These are phyloP conservation scores for Stromatinia cepivora DNA, from an alignment of 2,329 filamentous ascomycete genomes.

Conservation along the genomic window DNA sequence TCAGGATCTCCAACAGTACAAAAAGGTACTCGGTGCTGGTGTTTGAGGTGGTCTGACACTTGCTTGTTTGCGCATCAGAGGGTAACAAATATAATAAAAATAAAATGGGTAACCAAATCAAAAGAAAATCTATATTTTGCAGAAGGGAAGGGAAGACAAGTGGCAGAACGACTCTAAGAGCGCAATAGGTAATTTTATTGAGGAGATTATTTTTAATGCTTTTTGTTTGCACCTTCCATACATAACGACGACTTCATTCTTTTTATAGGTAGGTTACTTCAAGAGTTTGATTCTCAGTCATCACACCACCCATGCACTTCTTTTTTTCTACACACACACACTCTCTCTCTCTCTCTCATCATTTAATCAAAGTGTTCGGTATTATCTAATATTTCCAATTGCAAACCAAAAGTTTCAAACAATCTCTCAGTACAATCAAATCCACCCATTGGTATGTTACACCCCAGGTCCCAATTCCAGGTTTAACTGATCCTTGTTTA, in stretches of 20 bases:
- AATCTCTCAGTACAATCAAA: not conserved
- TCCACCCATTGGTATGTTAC: not conserved
- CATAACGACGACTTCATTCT: not conserved
- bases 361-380: not conserved
- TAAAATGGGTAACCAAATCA: not conserved
- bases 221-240: not conserved
- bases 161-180: no score
- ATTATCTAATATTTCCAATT: not conserved
- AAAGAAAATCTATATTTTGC: not conserved
- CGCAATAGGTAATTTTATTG: not conserved
- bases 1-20: not conserved
- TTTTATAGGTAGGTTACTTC: not conserved
- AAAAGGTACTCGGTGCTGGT: constrained; percentile 1
- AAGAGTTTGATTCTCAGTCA: not conserved
- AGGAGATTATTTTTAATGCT: not conserved
- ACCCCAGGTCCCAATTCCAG: not conserved
- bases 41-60: not conserved
- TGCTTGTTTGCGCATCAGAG: not conserved
- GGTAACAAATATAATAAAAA: not conserved
- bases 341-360: not conserved
- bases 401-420: not conserved
- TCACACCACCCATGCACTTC: not conserved
- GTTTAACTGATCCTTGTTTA: not conserved
- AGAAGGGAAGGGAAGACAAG: no score
- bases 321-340: not conserved